Percentiles rank a stretch among this genome's conserved stretches.
Evolutionary conservation across 2,329 filamentous ascomycete species (phyloP).

Genomic region (Penicillium concentricum): DNA sequence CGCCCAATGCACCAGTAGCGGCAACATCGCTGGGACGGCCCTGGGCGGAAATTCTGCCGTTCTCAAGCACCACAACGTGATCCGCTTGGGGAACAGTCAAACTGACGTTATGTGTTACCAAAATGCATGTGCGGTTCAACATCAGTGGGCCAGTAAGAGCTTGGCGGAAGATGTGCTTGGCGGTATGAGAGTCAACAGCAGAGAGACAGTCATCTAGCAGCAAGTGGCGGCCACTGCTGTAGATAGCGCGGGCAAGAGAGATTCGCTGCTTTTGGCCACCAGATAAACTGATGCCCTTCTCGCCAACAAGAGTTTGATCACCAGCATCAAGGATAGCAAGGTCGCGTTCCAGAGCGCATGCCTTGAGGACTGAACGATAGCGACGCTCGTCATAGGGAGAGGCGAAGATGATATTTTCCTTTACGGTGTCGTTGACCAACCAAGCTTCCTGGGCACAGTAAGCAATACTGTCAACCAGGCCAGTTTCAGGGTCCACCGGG

Average conservation of each 20-base stretch:
- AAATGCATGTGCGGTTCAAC: constrained; percentile 82
- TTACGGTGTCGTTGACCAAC: constrained; percentile 94
- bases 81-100: constrained; percentile 79
- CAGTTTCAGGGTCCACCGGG: constrained; percentile 75
- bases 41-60: constrained; percentile 74
- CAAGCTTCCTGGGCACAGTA: constrained; percentile 97
- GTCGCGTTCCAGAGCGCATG: constrained; percentile 88
- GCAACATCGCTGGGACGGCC: constrained; percentile 78
- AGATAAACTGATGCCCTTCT: constrained; percentile 95
- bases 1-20: constrained; percentile 81
- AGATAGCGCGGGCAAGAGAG: constrained; percentile 92
- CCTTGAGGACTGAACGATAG: constrained; percentile 83
- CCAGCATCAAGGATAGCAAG: constrained; percentile 88
- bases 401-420: constrained; percentile 92
- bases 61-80: constrained; percentile 81
- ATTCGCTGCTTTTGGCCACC: constrained; percentile 98
- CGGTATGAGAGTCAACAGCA: constrained; percentile 94
- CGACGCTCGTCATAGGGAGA: constrained; percentile 75
- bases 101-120: constrained; percentile 94
- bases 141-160: constrained; percentile 88
- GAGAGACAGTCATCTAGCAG: constrained; percentile 93
- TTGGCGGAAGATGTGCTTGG: constrained; percentile 96
- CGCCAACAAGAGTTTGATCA: constrained; percentile 89
- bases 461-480: constrained; percentile 85
- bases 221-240: constrained; percentile 87